These are phyloP conservation scores for Tubosaeta sp. DNA, from an alignment of 768 basidiomycete species.

Conservation along the genomic window DNA sequence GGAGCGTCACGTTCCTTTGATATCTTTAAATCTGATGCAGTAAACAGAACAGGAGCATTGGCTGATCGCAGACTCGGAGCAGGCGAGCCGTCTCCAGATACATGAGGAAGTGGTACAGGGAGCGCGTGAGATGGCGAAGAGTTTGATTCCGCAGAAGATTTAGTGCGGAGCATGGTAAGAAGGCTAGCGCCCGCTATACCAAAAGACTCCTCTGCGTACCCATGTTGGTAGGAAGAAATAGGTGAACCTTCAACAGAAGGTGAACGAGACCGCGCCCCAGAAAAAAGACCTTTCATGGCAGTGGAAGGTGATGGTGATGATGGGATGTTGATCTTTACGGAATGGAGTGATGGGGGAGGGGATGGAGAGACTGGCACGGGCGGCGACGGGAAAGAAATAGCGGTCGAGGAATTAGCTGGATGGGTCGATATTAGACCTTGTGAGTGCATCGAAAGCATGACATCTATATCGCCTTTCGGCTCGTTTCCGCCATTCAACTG, in stretches of 20 bases:
- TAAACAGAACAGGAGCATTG: constrained; percentile 15
- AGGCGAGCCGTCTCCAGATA: constrained; percentile 18
- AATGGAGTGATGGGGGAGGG: constrained; percentile 27
- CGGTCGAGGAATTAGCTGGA: constrained; percentile 8
- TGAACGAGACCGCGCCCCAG: constrained; percentile 24
- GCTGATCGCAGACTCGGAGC: constrained; percentile 24
- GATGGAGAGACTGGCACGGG: constrained; percentile 24
- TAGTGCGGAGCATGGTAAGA: constrained; percentile 46
- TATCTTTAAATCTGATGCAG: constrained; percentile 35
- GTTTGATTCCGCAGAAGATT: constrained; percentile 28
- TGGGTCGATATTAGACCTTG: constrained; percentile 49
- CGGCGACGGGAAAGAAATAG: constrained; percentile 11
- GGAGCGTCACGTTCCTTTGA: constrained; percentile 34
- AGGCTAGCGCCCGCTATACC: constrained; percentile 51
- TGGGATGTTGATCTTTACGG: constrained; percentile 17
- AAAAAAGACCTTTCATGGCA: constrained; percentile 20
- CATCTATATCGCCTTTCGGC: constrained; percentile 77
- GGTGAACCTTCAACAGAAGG: constrained; percentile 44
- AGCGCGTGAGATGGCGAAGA: constrained; percentile 30
- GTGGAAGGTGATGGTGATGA: constrained; percentile 15
- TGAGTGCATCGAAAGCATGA: constrained; percentile 74
- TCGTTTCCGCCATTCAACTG: constrained; percentile 45
- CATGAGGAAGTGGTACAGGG: constrained; percentile 23
- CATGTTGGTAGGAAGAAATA: constrained; percentile 30
- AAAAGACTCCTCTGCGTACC: constrained; percentile 51